A percentile compares a stretch with the other conserved stretches of the same genome.
Conservation (phyloP, 345 rosid genomes). For the Aethionema arabicum region DNA sequence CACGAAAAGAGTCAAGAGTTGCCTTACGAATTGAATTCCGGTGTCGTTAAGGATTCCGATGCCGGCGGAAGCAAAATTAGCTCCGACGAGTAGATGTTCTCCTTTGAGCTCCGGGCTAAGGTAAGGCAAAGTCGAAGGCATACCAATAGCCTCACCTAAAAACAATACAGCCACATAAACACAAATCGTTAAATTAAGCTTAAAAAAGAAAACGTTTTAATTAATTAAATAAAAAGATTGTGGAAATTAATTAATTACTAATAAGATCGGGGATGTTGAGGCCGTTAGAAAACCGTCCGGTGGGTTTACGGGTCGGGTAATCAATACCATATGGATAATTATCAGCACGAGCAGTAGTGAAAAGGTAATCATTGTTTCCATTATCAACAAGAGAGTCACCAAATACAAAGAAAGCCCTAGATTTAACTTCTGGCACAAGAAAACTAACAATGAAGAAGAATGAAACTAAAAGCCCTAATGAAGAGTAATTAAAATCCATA, state of each 20-base stretch:
- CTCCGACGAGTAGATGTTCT: conserved; percentile 65
- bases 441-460: conserved; percentile 22
- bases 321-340: conserved; percentile 79
- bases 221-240: neutral
- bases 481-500: conserved; percentile 11
- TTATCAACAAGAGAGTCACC: conserved; percentile 89
- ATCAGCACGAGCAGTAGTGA: conserved; percentile 82
- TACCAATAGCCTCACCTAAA: conserved; percentile 70
- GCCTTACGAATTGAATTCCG: conserved; percentile 77
- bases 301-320: conserved; percentile 61
- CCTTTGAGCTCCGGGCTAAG: conserved; percentile 68
- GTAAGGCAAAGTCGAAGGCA: conserved; percentile 71
- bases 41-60: conserved; percentile 90
- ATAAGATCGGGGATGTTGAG: conserved; percentile 79
- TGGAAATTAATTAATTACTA: conserved; percentile 38
- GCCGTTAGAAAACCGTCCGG: conserved; percentile 90
- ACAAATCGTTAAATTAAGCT: neutral
- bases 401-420: conserved; percentile 65
- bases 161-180: neutral
- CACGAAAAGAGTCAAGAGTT: neutral
- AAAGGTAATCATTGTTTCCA: conserved; percentile 82
- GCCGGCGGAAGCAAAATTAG: conserved; percentile 92
- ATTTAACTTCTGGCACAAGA: conserved; percentile 41
- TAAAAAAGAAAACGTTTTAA: neutral
- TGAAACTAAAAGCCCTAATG: conserved; percentile 27